Evolutionary conservation across 163 green algal species (phyloP).

Genomic region (Chlorella variabilis): DNA sequence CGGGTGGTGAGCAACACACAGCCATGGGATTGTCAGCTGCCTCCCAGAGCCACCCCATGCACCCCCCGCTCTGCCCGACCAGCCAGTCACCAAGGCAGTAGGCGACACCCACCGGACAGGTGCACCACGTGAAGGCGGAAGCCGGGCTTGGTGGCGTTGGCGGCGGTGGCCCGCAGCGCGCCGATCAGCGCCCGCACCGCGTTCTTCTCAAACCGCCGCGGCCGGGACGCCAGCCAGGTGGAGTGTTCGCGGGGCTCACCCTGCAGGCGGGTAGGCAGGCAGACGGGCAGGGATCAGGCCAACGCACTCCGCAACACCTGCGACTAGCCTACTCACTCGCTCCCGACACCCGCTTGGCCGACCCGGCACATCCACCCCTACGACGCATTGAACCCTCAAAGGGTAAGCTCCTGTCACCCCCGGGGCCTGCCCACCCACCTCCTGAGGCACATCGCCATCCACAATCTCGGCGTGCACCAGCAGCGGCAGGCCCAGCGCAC

Average conservation of each 20-base stretch:
- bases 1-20: too few relatives aligned
- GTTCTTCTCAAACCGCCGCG: constrained; percentile 79
- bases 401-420: too few relatives aligned
- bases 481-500: constrained; percentile 70
- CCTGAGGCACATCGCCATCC: constrained; percentile 30
- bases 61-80: too few relatives aligned
- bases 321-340: too few relatives aligned
- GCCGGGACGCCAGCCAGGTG: constrained; percentile 78
- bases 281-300: background rate
- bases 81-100: too few relatives aligned
- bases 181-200: constrained; percentile 79
- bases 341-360: too few relatives aligned
- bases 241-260: constrained; percentile 61
- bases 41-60: too few relatives aligned
- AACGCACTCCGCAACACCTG: too few relatives aligned
- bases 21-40: too few relatives aligned
- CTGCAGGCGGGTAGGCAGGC: background rate
- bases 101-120: constrained; percentile 52
- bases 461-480: constrained; percentile 91
- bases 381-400: too few relatives aligned
- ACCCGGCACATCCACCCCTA: too few relatives aligned
- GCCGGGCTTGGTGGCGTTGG: constrained; percentile 44
- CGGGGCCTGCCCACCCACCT: constrained; percentile 20
- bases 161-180: constrained; percentile 42
- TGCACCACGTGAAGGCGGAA: constrained; percentile 92